Percentiles rank a stretch among this genome's conserved stretches.
Evolutionary conservation across 1,284 basidiomycete species (phyloP).

Genomic region (Apiotrichum laibachii): DNA sequence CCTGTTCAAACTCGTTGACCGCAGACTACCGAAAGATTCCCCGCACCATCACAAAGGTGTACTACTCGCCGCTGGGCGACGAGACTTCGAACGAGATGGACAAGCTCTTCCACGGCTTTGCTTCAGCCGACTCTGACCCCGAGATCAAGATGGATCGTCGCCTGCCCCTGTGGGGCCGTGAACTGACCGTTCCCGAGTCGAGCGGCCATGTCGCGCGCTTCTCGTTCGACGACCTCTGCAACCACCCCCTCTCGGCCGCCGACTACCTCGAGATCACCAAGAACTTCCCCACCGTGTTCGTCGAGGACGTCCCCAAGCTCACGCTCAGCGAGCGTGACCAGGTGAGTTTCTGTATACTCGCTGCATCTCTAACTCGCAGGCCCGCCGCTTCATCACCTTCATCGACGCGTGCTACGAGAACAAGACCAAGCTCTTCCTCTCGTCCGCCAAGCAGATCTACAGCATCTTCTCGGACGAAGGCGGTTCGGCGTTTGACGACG

Average conservation of each 20-base stretch:
- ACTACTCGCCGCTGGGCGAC: constrained; percentile 73
- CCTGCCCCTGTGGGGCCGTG: constrained; percentile 84
- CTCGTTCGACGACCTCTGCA: constrained; percentile 82
- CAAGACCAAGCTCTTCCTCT: constrained; percentile 82
- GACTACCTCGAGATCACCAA: constrained; percentile 95
- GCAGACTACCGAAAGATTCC: constrained; percentile 89
- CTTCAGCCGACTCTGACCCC: constrained; percentile 55
- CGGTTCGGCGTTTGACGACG: constrained; percentile 44
- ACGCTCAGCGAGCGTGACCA: constrained; percentile 82
- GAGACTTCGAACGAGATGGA: constrained; percentile 63
- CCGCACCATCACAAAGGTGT: constrained; percentile 84
- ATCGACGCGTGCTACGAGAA: constrained; percentile 95
- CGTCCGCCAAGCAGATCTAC: constrained; percentile 84
- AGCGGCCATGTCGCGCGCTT: constrained; percentile 79
- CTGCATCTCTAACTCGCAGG: constrained; percentile 53
- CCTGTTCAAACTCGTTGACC: background rate
- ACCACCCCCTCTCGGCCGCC: constrained; percentile 82
- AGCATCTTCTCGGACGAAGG: constrained; percentile 78
- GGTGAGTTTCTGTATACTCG: constrained; percentile 52
- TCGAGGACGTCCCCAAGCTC: constrained; percentile 85
- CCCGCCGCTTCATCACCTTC: constrained; percentile 93
- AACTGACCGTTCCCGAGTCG: constrained; percentile 73
- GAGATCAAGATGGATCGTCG: constrained; percentile 62
- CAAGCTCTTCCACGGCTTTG: constrained; percentile 74
- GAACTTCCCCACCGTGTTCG: constrained; percentile 81